These are phyloP conservation scores for Ganoderma boninense DNA, from an alignment of 1,284 basidiomycete genomes.

Conservation along the genomic window DNA sequence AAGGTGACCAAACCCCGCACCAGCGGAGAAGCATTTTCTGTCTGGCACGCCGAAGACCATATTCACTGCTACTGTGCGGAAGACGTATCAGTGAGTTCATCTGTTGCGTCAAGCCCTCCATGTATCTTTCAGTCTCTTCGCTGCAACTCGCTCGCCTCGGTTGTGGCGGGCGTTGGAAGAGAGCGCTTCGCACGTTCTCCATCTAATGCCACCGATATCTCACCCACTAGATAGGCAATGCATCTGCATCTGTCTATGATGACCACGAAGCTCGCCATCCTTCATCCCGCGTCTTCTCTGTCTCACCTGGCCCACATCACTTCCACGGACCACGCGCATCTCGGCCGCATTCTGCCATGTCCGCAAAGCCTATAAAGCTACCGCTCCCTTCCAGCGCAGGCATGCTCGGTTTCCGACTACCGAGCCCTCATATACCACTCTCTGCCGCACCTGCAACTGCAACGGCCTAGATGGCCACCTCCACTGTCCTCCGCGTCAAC, in stretches of 20 bases:
- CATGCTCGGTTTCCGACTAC: background rate
- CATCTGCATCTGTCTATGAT: background rate
- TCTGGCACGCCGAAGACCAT: background rate
- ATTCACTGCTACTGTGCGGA: background rate
- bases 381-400: background rate
- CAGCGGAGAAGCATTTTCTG: background rate
- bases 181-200: background rate
- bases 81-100: background rate
- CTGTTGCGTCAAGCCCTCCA: background rate
- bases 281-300: slow-evolving; percentile 1
- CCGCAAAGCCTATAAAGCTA: background rate
- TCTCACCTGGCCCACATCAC: background rate
- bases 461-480: background rate
- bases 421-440: background rate
- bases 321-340: background rate
- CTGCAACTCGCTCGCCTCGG: background rate
- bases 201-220: background rate
- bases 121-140: background rate
- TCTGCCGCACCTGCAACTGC: background rate
- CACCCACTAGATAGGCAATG: background rate
- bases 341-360: background rate
- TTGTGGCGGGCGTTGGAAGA: background rate
- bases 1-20: background rate
- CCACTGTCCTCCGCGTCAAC: slow-evolving; percentile 4
- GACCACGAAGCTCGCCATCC: background rate